Evolutionary conservation across 2,329 filamentous ascomycete species (phyloP), one percentile per base, ranked within the genome.

Genomic region (Fusarium domesticum): DNA sequence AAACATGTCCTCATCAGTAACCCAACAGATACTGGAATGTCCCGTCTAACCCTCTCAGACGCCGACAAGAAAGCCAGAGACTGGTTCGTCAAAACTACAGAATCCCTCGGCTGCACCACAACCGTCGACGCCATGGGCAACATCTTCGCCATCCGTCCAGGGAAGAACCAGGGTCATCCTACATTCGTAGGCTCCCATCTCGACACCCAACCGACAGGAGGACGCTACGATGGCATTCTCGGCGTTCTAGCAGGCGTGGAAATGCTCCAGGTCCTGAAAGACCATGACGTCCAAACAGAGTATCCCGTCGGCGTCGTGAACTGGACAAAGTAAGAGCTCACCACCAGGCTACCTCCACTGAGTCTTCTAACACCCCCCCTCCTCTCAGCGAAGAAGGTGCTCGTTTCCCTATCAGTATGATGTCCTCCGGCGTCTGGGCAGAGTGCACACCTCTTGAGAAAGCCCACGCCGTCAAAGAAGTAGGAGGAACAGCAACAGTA

Each of bases 71-170:
- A 79, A 57, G 87, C 76, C n/a, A 80, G 88, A 35, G 80, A 87
- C 63, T 93, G 88, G 88, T 90, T 93, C 52, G 77, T 83, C 2
- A 67, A 81, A 32, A 84, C 82, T 1, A 81, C 80, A 1, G 67
- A 78, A 58, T 71, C 70, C 1, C 69, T 91, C 1, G 85, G 83
- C 15, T 92, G 87, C 66, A 72, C 73, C 4, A 73, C 87, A 14
- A 84, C 76, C 0, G 66, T 89, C 3, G 89, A 95, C 62, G 71
- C 80, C 40, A 89, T 93, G 83, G 88, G 88, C 16, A 93, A 93
- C 56, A 87, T 60, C 40, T 93, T 93, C 61, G 86, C 87, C 1
- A 74, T 87, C 5, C 77, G 84, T 4, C 76, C 81, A 3, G 87
- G 88, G 1, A 76, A 43, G 67, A 68, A 39, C 69, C 73, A 15